phyloP scores from a whole-genome alignment of 1,139 yeast genomes.

The Meyerozyma carpophila region DNA sequence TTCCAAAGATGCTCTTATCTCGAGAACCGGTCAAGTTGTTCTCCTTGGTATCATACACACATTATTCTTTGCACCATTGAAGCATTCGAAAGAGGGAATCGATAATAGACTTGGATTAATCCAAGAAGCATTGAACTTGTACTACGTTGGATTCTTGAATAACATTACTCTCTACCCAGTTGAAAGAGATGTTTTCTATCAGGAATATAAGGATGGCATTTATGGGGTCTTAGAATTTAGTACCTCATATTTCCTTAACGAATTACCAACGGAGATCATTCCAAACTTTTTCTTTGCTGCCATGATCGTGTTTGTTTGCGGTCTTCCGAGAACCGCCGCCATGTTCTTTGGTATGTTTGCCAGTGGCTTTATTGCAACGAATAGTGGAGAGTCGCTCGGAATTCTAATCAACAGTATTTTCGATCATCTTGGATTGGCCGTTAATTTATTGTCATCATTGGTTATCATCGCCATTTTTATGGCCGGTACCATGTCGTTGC shows the following conservation, averaged over 20 bases:
- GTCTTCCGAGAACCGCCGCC: constrained; percentile 63
- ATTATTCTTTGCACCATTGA: constrained; percentile 67
- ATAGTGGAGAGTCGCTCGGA: constrained; percentile 82
- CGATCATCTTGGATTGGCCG: constrained; percentile 73
- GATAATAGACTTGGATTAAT: constrained; percentile 65
- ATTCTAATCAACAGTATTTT: constrained; percentile 72
- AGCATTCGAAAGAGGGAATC: constrained; percentile 53
- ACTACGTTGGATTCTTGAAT: constrained; percentile 75
- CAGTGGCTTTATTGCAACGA: constrained; percentile 49
- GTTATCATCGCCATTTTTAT: constrained; percentile 68
- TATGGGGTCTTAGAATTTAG: constrained; percentile 67
- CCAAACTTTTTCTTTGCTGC: constrained; percentile 56
- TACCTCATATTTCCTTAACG: constrained; percentile 58
- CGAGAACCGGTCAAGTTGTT: constrained; percentile 62
- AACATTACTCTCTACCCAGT: constrained; percentile 70
- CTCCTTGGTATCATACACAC: constrained; percentile 65
- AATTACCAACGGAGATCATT: constrained; percentile 66
- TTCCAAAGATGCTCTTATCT: constrained; percentile 56
- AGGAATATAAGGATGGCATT: constrained; percentile 71
- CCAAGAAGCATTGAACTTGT: constrained; percentile 69
- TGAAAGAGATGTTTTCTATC: constrained; percentile 71
- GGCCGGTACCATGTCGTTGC: constrained; percentile 83
- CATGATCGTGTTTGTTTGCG: constrained; percentile 63
- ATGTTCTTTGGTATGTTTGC: constrained; percentile 66
- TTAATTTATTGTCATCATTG: constrained; percentile 60